phyloP scores from a whole-genome alignment of 441 rosid species.

The Biscutella laevigata region DNA sequence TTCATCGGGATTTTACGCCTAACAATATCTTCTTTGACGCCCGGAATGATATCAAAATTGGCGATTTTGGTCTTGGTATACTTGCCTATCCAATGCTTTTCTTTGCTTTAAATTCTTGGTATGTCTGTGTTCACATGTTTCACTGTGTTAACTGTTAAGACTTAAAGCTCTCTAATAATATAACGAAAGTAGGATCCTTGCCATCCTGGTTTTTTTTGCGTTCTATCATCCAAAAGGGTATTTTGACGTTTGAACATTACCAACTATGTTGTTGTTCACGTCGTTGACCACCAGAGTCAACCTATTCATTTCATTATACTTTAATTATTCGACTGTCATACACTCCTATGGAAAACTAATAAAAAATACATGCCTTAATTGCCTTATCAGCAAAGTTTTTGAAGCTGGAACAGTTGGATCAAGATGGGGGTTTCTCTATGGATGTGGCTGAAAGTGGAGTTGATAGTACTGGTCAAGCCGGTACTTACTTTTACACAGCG shows the following conservation, averaged over 20 bases:
- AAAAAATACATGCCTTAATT: slow-evolving; percentile 9
- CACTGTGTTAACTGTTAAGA: slow-evolving; percentile 1
- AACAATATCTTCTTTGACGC: slow-evolving; percentile 94
- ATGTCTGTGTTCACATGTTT: slow-evolving; percentile 11
- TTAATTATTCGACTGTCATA: not conserved
- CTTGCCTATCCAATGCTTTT: slow-evolving; percentile 10
- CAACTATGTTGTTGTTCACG: not conserved
- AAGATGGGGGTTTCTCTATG: slow-evolving; percentile 48
- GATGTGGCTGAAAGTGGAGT: slow-evolving; percentile 66
- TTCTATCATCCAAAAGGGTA: slow-evolving; percentile 1
- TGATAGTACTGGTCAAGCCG: slow-evolving; percentile 91
- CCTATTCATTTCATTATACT: not conserved
- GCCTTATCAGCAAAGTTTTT: slow-evolving; percentile 74
- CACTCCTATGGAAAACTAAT: not conserved
- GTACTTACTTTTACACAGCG: slow-evolving; percentile 94
- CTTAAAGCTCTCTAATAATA: not conserved
- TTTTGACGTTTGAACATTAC: not conserved
- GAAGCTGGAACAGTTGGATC: slow-evolving; percentile 91
- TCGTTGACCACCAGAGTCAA: not conserved
- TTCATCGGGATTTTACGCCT: slow-evolving; percentile 97
- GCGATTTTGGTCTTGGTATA: slow-evolving; percentile 98
- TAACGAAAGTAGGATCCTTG: slow-evolving; percentile 1
- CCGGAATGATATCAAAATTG: slow-evolving; percentile 89
- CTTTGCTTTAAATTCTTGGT: not conserved
- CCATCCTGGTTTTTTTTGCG: not conserved